Evolutionary conservation across 2,329 filamentous ascomycete species (phyloP), one percentile per base, ranked within the genome.

Genomic region (Colletotrichum kahawae): DNA sequence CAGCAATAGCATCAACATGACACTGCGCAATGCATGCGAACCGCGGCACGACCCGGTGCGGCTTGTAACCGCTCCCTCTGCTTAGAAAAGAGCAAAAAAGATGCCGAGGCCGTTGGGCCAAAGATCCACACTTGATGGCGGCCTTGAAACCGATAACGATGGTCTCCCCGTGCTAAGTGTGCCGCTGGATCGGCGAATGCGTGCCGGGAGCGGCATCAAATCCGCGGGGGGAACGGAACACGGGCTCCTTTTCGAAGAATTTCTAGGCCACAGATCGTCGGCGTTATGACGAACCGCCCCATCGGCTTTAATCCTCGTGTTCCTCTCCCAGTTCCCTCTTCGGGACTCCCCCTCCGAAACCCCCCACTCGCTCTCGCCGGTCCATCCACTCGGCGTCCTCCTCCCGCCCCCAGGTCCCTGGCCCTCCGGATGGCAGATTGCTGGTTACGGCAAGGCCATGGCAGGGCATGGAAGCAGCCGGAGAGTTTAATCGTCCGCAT

Each of bases 391-490:
- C 71, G 67, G 59, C 43, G 57, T 36, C 48, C 16, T 31, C 27
- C 56, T 71, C 33, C 68, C 33, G 63, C 69, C 70, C 69, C 63
- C 63, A 56, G 72, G 65, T 70, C 71, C 67, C 68, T 66, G 72
- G 33, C 62, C 6, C 54, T 18, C 57, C 62, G n/a, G 56, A 29
- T 24, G 43, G 43, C 43, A 51, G 43, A 51, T 51, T 21, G 57
- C 31, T 59, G 56, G 36, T 72, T 75, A 54, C 72, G 69, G 69
- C 48, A 72, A 67, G 57, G 24, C n/a, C 67, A 38, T 73, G 71
- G 59, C 60, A 73, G 57, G 48, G 69, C 34, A 67, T 75, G 72
- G 63, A 72, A 72, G 63, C 69, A 72, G 34, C 68, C 69, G 72
- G 69, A 75, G 43, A 68, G 72, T 75, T 59, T 67, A 68, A 64